Base-by-base conservation (phyloP, 495 filamentous ascomycete species). In the Neurospora pannonica region DNA sequence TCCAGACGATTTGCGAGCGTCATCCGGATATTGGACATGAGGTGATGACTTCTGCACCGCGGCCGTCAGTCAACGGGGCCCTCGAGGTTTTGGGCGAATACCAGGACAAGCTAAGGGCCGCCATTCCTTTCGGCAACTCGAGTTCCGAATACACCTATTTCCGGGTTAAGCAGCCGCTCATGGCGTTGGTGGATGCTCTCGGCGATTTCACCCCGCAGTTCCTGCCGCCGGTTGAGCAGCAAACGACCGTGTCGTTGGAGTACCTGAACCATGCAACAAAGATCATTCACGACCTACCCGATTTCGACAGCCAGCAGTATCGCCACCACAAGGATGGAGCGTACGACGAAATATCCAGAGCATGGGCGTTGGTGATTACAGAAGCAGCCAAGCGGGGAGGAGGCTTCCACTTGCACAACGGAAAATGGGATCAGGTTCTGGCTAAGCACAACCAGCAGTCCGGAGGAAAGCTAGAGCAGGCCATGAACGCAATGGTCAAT, bases 191-290 rank as follows among this genome's bases (percentile, higher is more conserved):
- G 71, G 94, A 98, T 74, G 94, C 96, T 67, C 86, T 99, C 72
- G 90, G 90, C 78, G 96, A 99, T 77, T 99, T 95, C 80, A 97
- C 94, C 4, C 94, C 94, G 11, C 94, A 97, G 80, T 99, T 96
- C 77, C 90, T 99, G 5, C 97, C 96, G 13, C 96, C 96, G 0
- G 90, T 93, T 76, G 96, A 99, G 82, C 82, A 89, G 5, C 95
- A 97, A 79, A 84, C 92, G 11, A 88, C 91, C 9, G 83, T 90
- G 13, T 97, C 94, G 7, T 83, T 99, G 74, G 90, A 89, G 73
- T 99, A 93, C 78, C 88, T 99, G 37, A 94, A 99, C 74, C 91
- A 89, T 31, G 96, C 91, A 21, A 99, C 95, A 17, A 91, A 95
- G 71, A 88, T 98, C 60, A 92, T 98, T 67, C 95, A 98, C 81